Conservation (phyloP, 352 stramenopile genomes). For the Aphanomyces cochlioides region DNA sequence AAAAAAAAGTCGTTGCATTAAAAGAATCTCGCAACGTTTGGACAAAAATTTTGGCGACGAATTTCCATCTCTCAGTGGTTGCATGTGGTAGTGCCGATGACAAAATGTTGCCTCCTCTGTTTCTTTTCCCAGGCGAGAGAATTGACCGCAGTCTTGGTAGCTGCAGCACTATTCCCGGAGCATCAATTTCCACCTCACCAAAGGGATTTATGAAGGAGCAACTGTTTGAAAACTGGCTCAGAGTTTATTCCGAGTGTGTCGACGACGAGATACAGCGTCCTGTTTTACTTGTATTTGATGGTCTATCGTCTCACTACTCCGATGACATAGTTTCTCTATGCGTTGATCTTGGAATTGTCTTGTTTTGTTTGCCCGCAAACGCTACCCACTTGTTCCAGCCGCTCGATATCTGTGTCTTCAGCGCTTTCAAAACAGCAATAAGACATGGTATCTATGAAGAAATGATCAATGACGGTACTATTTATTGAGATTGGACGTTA, state of each 20-base stretch:
- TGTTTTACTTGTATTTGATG: background rate
- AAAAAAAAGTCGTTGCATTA: conserved; percentile 31
- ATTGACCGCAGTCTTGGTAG: background rate
- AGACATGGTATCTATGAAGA: background rate
- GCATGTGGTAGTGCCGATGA: conserved; percentile 31
- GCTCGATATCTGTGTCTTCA: background rate
- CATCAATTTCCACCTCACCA: conserved; percentile 27
- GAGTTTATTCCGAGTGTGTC: background rate
- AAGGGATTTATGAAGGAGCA: conserved; percentile 18
- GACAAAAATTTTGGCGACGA: conserved; percentile 2
- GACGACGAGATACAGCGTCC: background rate
- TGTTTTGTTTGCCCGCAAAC: background rate
- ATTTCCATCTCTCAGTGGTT: conserved; percentile 38
- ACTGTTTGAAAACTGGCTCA: conserved; percentile 15
- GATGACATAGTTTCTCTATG: background rate
- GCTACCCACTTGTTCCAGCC: background rate
- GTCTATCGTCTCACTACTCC: background rate
- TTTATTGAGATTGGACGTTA: background rate
- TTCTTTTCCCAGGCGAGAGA: conserved; percentile 30
- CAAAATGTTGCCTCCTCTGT: conserved; percentile 24
- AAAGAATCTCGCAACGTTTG: conserved; percentile 35
- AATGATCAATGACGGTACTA: conserved; percentile 4
- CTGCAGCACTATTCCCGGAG: background rate
- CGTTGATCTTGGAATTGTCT: background rate
- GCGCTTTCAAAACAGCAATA: background rate